Base-by-base conservation (phyloP, 352 stramenopile species). In the Thalassiosira mediterranea region DNA sequence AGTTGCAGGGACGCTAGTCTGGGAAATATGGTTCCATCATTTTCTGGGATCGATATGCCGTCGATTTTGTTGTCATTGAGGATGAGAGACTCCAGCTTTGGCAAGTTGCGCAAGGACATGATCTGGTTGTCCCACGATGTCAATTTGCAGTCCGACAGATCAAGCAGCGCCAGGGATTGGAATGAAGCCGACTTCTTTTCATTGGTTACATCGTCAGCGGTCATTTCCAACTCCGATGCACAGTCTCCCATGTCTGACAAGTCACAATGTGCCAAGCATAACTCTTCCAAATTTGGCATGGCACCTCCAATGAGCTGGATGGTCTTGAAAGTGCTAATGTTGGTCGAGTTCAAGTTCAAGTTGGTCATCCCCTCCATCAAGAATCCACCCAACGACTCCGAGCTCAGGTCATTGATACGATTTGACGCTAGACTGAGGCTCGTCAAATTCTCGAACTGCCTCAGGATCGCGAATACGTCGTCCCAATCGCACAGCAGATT, bases 401-500 rank as follows among this genome's bases (percentile, higher is more conserved):
- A 56, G 44, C 17, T 49, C 56, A 83, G 46, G 49, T 91, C 81
- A 51, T 81, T 66, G 38, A 91, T 76, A 17, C 71, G 74, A 81
- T 91, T 91, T 21, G 73, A 84, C 4, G 86, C 83, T 38, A 91
- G 63, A 70, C 73, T 88, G 13, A 90, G 68, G 42, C 49, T 71
- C n/a, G 75, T 38, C 13, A 91, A 67, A 48, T 83, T 77, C 28
- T 79, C 74, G 73, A 92, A 89, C 32, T 79, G 61, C 17, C 61
- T 71, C 11, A 90, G 69, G 38, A 92, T 84, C n/a, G 63, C 59
- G 3, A 80, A 51, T 0, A 89, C 72, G 51, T 85, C 68, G 17
- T 64, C 34, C 87, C 87, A 92, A 66, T 85, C 58, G 0, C 40
- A 85, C 7, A 92, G 63, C 34, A 92, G 64, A 84, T 92, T 92